phyloP scores from a whole-genome alignment of 2,329 filamentous ascomycete species.

The Cadophora gregata region DNA sequence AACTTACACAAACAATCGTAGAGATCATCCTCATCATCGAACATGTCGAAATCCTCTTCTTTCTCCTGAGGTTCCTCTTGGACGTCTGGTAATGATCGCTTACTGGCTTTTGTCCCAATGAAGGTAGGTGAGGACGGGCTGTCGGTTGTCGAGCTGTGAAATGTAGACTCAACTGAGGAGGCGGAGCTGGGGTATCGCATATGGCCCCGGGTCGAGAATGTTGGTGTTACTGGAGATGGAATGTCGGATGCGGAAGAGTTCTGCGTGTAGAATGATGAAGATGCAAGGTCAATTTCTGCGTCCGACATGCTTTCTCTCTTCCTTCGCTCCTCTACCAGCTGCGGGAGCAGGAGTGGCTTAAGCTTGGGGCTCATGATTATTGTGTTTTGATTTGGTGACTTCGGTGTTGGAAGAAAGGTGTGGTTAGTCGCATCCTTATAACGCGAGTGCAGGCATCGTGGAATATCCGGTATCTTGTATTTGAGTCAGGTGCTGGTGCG shows the following conservation, averaged over 20 bases:
- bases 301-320: constrained; percentile 48
- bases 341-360: constrained; percentile 59
- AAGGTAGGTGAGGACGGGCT: constrained; percentile 63
- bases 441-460: constrained; percentile 37
- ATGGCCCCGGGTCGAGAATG: constrained; percentile 66
- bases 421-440: constrained; percentile 33
- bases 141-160: constrained; percentile 54
- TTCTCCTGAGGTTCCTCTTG: constrained; percentile 81
- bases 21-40: constrained; percentile 56
- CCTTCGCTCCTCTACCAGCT: constrained; percentile 58
- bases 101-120: constrained; percentile 60
- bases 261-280: constrained; percentile 39
- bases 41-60: constrained; percentile 62
- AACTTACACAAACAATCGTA: constrained; percentile 78
- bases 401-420: constrained; percentile 11
- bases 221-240: constrained; percentile 73
- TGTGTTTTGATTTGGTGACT: constrained; percentile 21
- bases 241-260: constrained; percentile 67
- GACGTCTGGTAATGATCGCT: constrained; percentile 78
- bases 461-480: constrained; percentile 29
- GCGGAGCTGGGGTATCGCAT: constrained; percentile 74
- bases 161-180: constrained; percentile 74
- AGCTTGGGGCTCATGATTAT: constrained; percentile 49
- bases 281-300: constrained; percentile 42
- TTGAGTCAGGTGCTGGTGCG: constrained; percentile 22